Conservation (phyloP, 768 basidiomycete genomes). For the Phallus indusiatus region DNA sequence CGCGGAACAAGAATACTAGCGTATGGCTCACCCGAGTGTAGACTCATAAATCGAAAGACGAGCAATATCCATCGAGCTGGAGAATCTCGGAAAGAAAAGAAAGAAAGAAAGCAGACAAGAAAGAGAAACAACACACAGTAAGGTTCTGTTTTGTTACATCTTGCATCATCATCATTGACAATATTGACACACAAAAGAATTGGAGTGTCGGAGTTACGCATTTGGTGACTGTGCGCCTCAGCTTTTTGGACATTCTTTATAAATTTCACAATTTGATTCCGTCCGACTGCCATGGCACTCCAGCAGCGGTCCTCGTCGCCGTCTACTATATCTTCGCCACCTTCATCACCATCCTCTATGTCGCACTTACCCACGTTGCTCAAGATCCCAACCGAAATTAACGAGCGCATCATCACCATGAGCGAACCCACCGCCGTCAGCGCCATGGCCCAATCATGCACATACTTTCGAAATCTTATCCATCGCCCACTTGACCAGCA, state of each 20-base stretch:
- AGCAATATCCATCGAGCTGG: too few relatives aligned
- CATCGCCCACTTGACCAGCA: slow-evolving; percentile 43
- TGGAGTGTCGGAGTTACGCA: background rate
- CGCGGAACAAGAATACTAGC: too few relatives aligned
- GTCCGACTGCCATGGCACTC: background rate
- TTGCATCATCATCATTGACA: too few relatives aligned
- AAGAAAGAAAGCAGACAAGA: too few relatives aligned
- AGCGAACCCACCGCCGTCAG: slow-evolving; percentile 51
- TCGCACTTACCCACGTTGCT: slow-evolving; percentile 16
- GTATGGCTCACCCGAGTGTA: too few relatives aligned
- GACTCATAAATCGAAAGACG: too few relatives aligned
- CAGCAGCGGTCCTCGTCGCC: background rate
- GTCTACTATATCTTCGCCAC: background rate
- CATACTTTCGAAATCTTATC: slow-evolving; percentile 37
- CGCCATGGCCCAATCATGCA: slow-evolving; percentile 49
- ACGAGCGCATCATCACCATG: slow-evolving; percentile 46
- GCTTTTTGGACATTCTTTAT: background rate
- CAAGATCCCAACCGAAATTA: slow-evolving; percentile 46
- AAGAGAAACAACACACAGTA: too few relatives aligned
- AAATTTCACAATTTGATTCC: background rate
- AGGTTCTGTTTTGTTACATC: too few relatives aligned
- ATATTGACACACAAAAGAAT: background rate
- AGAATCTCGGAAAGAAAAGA: too few relatives aligned
- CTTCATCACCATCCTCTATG: background rate
- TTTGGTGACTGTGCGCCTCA: background rate